Evolutionary conservation across 768 basidiomycete genomes (phyloP).

Genomic region (Rhodotorula paludigena): DNA sequence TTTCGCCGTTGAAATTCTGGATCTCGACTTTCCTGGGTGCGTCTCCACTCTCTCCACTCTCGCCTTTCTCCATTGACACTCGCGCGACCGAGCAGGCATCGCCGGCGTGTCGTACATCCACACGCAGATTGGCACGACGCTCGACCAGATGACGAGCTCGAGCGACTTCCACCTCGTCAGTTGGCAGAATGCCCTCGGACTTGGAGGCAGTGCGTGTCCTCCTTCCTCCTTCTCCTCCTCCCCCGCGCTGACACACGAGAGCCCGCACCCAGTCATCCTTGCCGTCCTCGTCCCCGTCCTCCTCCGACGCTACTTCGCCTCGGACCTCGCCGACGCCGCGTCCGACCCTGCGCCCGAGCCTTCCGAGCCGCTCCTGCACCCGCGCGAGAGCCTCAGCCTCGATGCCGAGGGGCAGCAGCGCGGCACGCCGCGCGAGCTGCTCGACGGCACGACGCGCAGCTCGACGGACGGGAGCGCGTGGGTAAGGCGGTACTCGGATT

Average conservation of each 20-base stretch:
- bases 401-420: neutral
- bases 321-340: conserved; percentile 28
- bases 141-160: conserved; percentile 91
- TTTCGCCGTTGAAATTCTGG: conserved; percentile 81
- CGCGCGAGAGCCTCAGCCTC: conserved; percentile 5
- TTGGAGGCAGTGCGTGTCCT: conserved; percentile 30
- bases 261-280: conserved; percentile 15
- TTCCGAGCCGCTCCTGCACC: conserved; percentile 5
- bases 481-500: neutral
- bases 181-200: conserved; percentile 28
- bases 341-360: conserved; percentile 2
- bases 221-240: neutral
- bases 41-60: neutral
- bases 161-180: conserved; percentile 83
- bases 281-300: conserved; percentile 35
- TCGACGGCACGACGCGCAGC: conserved; percentile 3
- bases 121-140: conserved; percentile 69
- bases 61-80: neutral
- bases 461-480: conserved; percentile 19
- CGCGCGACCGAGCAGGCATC: conserved; percentile 48
- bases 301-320: conserved; percentile 15
- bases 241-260: neutral
- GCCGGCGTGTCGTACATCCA: conserved; percentile 89
- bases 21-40: conserved; percentile 75
- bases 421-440: neutral